Conservation (phyloP, 495 filamentous ascomycete genomes). For the Penicillium steckii region DNA sequence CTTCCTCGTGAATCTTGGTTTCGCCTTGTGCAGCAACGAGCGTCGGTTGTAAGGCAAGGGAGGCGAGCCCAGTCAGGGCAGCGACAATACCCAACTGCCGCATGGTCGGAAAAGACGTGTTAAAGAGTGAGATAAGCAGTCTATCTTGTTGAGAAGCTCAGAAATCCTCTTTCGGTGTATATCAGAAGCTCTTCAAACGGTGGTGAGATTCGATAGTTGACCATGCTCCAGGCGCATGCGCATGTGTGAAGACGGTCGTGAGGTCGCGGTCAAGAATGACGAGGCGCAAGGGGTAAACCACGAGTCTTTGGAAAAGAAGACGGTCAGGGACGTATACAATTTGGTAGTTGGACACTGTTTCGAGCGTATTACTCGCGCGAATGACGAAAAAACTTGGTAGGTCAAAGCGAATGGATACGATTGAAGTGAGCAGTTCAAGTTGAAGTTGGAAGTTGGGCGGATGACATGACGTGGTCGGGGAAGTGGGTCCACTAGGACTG, state of each 20-base stretch:
- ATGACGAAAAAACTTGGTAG: too few relatives aligned
- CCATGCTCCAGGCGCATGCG: slow-evolving; percentile 5
- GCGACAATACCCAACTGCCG: slow-evolving; percentile 31
- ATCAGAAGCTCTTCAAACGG: not conserved
- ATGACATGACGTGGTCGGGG: too few relatives aligned
- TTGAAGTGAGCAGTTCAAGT: too few relatives aligned
- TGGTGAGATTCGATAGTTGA: not conserved
- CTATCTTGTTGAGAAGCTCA: not conserved
- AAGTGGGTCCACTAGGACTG: too few relatives aligned
- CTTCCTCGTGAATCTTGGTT: slow-evolving; percentile 76
- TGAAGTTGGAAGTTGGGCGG: too few relatives aligned
- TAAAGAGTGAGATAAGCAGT: too few relatives aligned
- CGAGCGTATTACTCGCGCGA: too few relatives aligned
- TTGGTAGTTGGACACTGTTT: too few relatives aligned
- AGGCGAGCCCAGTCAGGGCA: slow-evolving; percentile 30
- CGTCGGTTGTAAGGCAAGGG: slow-evolving; percentile 24
- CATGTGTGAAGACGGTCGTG: slow-evolving; percentile 7
- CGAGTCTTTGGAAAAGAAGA: not conserved
- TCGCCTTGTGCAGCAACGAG: slow-evolving; percentile 35
- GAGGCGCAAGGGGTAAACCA: not conserved
- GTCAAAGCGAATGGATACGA: too few relatives aligned
- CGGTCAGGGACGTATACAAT: not conserved
- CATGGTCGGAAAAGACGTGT: slow-evolving; percentile 24
- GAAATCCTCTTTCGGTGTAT: not conserved
- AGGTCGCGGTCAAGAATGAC: slow-evolving; percentile 5